phyloP scores from a whole-genome alignment of 352 stramenopile species.

The Pythium volutum region DNA sequence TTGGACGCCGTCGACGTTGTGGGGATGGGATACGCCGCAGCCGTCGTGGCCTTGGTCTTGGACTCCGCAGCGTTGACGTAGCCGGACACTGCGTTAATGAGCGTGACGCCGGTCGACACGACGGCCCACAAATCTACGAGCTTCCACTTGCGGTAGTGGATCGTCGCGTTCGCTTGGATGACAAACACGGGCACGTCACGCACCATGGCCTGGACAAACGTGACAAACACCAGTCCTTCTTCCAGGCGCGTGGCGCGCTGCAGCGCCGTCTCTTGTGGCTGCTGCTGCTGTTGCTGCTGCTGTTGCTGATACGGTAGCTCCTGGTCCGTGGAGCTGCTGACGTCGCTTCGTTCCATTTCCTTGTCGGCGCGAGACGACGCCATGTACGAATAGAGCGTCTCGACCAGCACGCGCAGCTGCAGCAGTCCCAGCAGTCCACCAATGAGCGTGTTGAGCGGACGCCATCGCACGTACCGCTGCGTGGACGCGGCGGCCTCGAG shows the following conservation, averaged over 20 bases:
- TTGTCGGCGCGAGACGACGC: constrained; percentile 13
- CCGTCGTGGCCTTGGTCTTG: neutral
- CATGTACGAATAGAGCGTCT: constrained; percentile 43
- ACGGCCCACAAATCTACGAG: constrained; percentile 62
- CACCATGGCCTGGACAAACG: constrained; percentile 69
- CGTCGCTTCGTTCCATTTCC: neutral
- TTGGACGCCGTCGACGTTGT: neutral
- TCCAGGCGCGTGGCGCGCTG: constrained; percentile 22
- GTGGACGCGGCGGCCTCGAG: constrained; percentile 32
- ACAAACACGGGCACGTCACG: constrained; percentile 72
- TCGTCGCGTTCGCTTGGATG: constrained; percentile 71
- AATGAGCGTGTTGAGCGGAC: constrained; percentile 32
- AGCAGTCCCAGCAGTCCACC: constrained; percentile 47
- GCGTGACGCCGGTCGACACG: constrained; percentile 43
- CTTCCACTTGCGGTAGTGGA: constrained; percentile 80
- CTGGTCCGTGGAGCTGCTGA: neutral
- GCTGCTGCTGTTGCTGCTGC: neutral
- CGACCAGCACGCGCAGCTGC: constrained; percentile 58
- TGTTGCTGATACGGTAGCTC: neutral
- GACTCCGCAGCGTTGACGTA: constrained; percentile 31
- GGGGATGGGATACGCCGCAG: neutral
- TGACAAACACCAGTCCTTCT: constrained; percentile 39
- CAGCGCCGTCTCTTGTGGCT: neutral
- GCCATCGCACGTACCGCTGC: constrained; percentile 35
- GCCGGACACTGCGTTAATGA: constrained; percentile 37